These are phyloP conservation scores for Themeda triandra DNA, from an alignment of 176 grass and related monocot genomes.

Conservation along the genomic window DNA sequence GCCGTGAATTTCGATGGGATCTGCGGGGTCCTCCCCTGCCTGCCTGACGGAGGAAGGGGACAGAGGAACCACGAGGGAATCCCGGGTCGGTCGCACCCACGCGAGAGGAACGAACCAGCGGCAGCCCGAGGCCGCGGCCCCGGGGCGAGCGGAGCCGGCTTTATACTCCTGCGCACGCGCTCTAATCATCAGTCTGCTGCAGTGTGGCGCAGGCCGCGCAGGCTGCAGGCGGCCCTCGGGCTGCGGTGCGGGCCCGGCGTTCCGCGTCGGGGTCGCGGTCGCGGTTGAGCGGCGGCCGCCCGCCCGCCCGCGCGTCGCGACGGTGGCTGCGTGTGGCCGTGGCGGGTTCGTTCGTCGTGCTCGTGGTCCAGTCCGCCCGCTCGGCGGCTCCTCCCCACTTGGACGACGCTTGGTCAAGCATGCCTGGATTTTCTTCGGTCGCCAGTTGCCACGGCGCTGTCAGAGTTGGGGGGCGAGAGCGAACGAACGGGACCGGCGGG, in stretches of 20 bases:
- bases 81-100: constrained; percentile 31
- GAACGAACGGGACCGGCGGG: too few relatives aligned
- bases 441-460: not conserved
- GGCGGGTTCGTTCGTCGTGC: not conserved
- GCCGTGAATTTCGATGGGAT: constrained; percentile 40
- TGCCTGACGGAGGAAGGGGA: not conserved
- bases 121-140: constrained; percentile 19
- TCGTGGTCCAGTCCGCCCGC: not conserved
- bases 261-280: not conserved
- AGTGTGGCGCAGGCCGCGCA: not conserved
- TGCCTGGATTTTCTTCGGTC: not conserved
- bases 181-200: not conserved
- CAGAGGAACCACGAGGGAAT: constrained; percentile 28
- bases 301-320: not conserved
- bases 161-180: constrained; percentile 27
- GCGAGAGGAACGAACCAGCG: not conserved
- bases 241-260: not conserved
- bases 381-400: not conserved
- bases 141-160: not conserved
- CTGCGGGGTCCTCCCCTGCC: constrained; percentile 22
- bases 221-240: not conserved
- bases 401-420: not conserved
- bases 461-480: not conserved
- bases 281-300: not conserved
- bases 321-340: not conserved